Conservation (phyloP, 108 stramenopile genomes). For the Craspedostauros australis region DNA sequence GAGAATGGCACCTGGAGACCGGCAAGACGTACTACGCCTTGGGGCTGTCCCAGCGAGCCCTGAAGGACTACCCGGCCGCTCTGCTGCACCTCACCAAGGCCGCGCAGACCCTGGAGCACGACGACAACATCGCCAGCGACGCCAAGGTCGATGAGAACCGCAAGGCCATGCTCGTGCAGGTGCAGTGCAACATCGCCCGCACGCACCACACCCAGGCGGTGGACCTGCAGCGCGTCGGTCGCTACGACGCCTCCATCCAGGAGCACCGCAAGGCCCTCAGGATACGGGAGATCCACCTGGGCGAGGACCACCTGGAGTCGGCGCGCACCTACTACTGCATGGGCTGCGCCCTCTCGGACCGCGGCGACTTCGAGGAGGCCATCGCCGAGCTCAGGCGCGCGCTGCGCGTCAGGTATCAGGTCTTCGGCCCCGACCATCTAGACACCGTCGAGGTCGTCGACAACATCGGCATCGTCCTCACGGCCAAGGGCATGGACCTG, state of each 20-base stretch:
- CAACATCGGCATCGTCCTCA: conserved; percentile 21
- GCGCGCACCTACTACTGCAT: conserved; percentile 30
- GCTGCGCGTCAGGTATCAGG: conserved; percentile 5
- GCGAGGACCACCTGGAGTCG: conserved; percentile 23
- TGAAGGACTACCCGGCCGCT: conserved; percentile 15
- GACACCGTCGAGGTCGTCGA: conserved; percentile 21
- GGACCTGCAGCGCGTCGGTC: conserved; percentile 13
- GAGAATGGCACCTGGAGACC: conserved; percentile 7
- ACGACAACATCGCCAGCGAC: neutral
- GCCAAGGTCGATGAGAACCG: neutral
- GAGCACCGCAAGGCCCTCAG: conserved; percentile 32
- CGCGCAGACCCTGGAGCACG: conserved; percentile 8
- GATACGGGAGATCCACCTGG: conserved; percentile 24
- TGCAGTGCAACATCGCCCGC: conserved; percentile 19
- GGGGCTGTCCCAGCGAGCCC: conserved; percentile 19
- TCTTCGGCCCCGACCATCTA: conserved; percentile 24
- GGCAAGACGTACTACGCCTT: conserved; percentile 19
- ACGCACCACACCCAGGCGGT: conserved; percentile 28
- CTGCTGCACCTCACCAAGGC: conserved; percentile 20
- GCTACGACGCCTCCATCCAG: conserved; percentile 15
- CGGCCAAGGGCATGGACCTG: conserved; percentile 14
- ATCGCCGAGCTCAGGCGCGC: conserved; percentile 19
- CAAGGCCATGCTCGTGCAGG: neutral
- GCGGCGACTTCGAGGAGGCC: conserved; percentile 37
- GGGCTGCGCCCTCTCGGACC: conserved; percentile 29